Conservation (phyloP, 2,329 filamentous ascomycete genomes). For the Phaeoacremonium minimum region DNA sequence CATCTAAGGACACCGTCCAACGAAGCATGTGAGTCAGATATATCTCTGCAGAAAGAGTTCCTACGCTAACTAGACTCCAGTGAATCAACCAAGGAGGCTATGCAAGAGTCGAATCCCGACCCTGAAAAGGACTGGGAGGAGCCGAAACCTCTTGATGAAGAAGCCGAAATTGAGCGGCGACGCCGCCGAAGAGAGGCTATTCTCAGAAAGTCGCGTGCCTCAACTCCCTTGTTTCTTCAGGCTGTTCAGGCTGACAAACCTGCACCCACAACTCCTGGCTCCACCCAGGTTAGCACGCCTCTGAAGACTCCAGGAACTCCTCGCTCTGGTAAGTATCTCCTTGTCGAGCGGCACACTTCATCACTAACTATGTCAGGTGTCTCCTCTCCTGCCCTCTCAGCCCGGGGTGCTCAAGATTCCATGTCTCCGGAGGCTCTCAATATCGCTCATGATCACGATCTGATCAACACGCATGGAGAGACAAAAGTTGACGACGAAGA, state of each 20-base stretch:
- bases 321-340: conserved; percentile 39
- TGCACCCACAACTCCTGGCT: conserved; percentile 48
- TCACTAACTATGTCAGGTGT: conserved; percentile 8
- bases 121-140: conserved; percentile 42
- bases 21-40: too few relatives aligned
- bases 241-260: conserved; percentile 62
- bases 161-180: conserved; percentile 78
- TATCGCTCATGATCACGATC: conserved; percentile 61
- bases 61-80: not conserved
- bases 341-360: too few relatives aligned
- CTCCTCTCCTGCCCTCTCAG: conserved; percentile 31
- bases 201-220: conserved; percentile 74
- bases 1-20: conserved; percentile 17
- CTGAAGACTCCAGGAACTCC: conserved; percentile 34
- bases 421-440: conserved; percentile 57
- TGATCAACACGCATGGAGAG: conserved; percentile 57
- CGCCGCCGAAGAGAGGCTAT: conserved; percentile 82
- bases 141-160: conserved; percentile 68
- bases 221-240: conserved; percentile 71
- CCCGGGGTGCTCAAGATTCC: conserved; percentile 33
- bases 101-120: conserved; percentile 10
- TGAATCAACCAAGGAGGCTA: conserved; percentile 4
- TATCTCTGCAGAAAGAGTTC: conserved; percentile 31
- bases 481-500: conserved; percentile 47
- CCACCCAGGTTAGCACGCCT: conserved; percentile 39